A percentile compares a stretch with the other conserved stretches of the same genome.
phyloP scores from a whole-genome alignment of 2,329 filamentous ascomycete species.

The Fusarium albidum region DNA sequence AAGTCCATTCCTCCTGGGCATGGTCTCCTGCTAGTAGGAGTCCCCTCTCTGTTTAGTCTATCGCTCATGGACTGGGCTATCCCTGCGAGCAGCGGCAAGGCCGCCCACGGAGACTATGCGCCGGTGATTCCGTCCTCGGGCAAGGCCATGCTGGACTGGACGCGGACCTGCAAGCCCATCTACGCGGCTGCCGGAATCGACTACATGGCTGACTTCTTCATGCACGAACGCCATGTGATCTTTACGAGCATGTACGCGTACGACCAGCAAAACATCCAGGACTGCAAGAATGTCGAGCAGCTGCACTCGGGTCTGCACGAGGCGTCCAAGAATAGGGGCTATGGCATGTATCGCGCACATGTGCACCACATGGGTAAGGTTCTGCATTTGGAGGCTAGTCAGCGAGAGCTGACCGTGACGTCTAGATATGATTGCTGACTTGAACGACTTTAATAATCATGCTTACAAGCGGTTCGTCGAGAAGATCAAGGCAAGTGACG shows the following conservation, averaged over 20 bases:
- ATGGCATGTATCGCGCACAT: conserved; percentile 1
- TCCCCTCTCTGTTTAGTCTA: conserved; percentile 1
- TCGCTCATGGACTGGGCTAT: not conserved
- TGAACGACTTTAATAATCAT: conserved; percentile 3
- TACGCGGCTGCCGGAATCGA: conserved; percentile 11
- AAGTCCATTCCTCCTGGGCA: not conserved
- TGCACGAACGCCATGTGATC: conserved; percentile 16
- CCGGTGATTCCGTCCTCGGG: conserved; percentile 2
- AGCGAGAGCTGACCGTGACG: not conserved
- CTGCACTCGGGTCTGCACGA: not conserved
- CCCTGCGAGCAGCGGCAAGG: not conserved
- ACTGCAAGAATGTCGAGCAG: not conserved
- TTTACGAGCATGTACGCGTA: conserved; percentile 16
- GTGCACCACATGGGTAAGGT: conserved; percentile 10
- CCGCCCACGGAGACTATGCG: conserved; percentile 1
- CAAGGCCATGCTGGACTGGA: not conserved
- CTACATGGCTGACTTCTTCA: conserved; percentile 11
- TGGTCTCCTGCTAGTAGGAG: not conserved
- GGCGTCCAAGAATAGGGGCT: not conserved
- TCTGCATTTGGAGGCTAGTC: not conserved
- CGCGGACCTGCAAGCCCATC: conserved; percentile 3
- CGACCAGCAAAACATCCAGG: conserved; percentile 9
- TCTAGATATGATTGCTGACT: not conserved
- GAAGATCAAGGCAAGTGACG: conserved; percentile 3
- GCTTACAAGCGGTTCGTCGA: conserved; percentile 5